These are phyloP conservation scores for Aspergillus steynii DNA, from an alignment of 495 filamentous ascomycete species.

Conservation along the genomic window DNA sequence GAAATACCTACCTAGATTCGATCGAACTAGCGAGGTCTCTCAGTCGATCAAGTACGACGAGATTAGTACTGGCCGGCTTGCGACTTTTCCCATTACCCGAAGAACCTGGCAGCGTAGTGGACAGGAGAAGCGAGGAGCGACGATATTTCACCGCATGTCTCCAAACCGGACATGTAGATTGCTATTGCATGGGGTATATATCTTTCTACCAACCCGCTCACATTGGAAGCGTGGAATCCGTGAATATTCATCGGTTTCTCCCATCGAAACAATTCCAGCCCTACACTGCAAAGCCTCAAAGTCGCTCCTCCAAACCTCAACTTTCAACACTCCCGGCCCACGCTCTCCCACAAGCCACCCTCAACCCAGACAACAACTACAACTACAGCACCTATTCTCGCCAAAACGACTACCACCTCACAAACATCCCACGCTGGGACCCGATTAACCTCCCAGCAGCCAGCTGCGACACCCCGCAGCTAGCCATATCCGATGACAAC, in stretches of 20 bases:
- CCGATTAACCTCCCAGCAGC: conserved; percentile 18
- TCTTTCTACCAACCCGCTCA: not conserved
- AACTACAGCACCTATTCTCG: not conserved
- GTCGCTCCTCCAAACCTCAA: not conserved
- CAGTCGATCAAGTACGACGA: conserved; percentile 9
- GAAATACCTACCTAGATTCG: conserved; percentile 21
- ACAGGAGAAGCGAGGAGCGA: not conserved
- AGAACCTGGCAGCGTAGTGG: not conserved
- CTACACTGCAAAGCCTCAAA: conserved; percentile 2
- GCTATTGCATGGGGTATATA: conserved; percentile 18
- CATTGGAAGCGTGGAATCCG: not conserved
- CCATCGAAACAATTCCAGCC: conserved; percentile 11
- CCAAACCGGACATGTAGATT: conserved; percentile 6
- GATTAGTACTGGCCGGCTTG: conserved; percentile 14
- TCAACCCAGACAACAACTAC: not conserved
- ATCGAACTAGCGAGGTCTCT: conserved; percentile 8
- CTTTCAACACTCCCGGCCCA: not conserved
- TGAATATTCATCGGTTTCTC: conserved; percentile 15
- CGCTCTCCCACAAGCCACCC: not conserved
- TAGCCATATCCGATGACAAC: conserved; percentile 17
- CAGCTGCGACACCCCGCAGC: conserved; percentile 17
- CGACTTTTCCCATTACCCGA: conserved; percentile 15
- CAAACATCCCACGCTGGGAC: conserved; percentile 13
- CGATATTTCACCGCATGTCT: conserved; percentile 19
- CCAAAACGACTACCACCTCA: conserved; percentile 7